Conservation (phyloP, 371 early-diverging fungal genomes). For the Lichtheimia ornata region DNA sequence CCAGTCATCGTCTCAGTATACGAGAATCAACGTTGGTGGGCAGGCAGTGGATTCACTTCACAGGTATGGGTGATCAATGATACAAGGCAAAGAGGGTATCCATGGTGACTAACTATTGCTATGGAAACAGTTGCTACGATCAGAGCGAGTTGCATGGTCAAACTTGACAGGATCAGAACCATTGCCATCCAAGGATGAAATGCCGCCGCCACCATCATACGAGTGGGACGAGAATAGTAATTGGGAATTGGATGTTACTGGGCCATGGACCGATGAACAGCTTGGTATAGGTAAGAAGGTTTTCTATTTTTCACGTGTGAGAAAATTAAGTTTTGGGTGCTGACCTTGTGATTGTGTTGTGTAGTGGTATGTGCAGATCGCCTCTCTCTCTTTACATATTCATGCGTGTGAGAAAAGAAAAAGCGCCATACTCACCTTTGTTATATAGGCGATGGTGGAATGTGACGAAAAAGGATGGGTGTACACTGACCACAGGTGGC, state of each 20-base stretch:
- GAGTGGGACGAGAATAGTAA: constrained; percentile 19
- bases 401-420: not conserved
- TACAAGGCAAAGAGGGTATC: not conserved
- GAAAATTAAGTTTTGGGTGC: not conserved
- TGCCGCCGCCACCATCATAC: constrained; percentile 17
- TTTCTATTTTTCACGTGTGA: constrained; percentile 2
- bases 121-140: constrained; percentile 21
- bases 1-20: constrained; percentile 21
- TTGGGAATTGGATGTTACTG: constrained; percentile 29
- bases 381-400: not conserved
- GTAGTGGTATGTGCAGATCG: constrained; percentile 19
- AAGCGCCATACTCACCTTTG: not conserved
- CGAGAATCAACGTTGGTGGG: constrained; percentile 35
- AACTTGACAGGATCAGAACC: constrained; percentile 28
- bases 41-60: constrained; percentile 18
- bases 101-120: not conserved
- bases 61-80: constrained; percentile 22
- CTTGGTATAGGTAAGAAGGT: constrained; percentile 26
- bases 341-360: constrained; percentile 3
- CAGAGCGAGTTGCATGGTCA: constrained; percentile 31
- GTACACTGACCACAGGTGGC: constrained; percentile 36
- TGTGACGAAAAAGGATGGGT: constrained; percentile 40
- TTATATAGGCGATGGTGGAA: constrained; percentile 19
- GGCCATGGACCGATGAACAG: constrained; percentile 32
- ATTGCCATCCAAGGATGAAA: constrained; percentile 21